These are phyloP conservation scores for Sphaerulina vaccinii DNA, from an alignment of 2,329 filamentous ascomycete species.

Conservation along the genomic window DNA sequence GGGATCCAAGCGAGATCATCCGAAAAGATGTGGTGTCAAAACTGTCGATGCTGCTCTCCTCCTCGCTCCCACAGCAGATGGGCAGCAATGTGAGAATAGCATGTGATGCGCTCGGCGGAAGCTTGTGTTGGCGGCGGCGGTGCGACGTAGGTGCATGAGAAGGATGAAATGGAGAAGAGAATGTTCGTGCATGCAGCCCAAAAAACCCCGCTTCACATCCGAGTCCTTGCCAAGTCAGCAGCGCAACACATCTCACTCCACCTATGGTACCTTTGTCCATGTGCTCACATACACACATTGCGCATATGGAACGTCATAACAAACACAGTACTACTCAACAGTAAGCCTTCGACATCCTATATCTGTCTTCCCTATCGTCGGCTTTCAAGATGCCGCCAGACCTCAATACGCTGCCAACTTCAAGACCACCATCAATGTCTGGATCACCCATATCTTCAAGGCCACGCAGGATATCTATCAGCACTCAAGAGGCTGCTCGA, in stretches of 20 bases:
- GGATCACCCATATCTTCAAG: constrained; percentile 33
- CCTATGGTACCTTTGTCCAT: no score
- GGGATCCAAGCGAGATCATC: no score
- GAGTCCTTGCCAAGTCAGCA: no score
- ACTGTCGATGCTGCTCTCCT: no score
- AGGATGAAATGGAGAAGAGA: no score
- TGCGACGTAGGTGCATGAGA: no score
- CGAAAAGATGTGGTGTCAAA: no score
- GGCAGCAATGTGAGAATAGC: not conserved
- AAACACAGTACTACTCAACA: constrained; percentile 1
- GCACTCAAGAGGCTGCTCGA: constrained; percentile 43
- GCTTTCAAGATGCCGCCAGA: constrained; percentile 51
- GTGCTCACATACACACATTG: not conserved
- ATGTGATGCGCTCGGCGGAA: not conserved
- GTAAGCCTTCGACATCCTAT: constrained; percentile 3
- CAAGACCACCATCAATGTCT: constrained; percentile 34
- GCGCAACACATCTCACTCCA: no score
- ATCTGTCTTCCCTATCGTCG: not conserved
- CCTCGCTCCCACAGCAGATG: not conserved
- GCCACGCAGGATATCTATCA: constrained; percentile 34
- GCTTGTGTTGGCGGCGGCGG: not conserved
- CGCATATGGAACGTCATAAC: constrained; percentile 9
- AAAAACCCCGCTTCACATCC: no score
- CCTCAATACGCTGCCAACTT: constrained; percentile 55
- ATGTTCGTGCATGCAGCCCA: no score